Base-by-base conservation (phyloP, 495 filamentous ascomycete genomes). In the Penicillium malachiteum region DNA sequence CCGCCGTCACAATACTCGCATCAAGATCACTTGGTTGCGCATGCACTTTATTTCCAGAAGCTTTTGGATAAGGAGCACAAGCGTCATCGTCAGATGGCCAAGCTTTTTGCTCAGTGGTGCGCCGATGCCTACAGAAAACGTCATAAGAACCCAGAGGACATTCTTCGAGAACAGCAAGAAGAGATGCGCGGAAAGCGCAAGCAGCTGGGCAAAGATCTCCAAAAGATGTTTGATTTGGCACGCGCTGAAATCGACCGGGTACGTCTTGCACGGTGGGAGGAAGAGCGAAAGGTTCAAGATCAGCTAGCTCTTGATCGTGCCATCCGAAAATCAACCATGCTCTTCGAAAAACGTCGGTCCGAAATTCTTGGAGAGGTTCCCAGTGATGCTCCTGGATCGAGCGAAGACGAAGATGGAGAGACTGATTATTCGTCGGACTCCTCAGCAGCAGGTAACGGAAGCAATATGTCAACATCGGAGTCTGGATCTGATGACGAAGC, bases 251-350 rank as follows among this genome's bases (percentile, higher is more conserved):
- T 96, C 39, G 89, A 95, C 62, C 81, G 84, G 47, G 75, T 77
- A 35, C 84, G 90, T 4, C 59, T 92, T 33, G 80, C 83, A 43
- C 84, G 84, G 39, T 96, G 90, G 90, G 88, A 96, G 65, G 89
- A 87, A 47, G 87, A 94, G 66, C 87, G 94, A 65, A 88, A 93
- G 65, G 84, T 82, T 17, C 78, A 86, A 57, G 88, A 91, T 51
- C 90, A 92, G 63, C 84, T 90, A 60, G 87, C 88, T 7, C 74
- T 96, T 54, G 90, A 95, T 58, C 83, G 90, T 64, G 90, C 90
- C 17, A 86, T 96, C 45, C 90, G 89, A 59, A 79, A 89, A 42
- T 81, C 80, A 9, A 85, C 78, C 18, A 74, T 69, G 74, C 81
- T 69, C 56, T 83, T 65, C 71, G 83, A 65, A 71, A 88, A 71